Evolutionary conservation across 164 flowering plant genomes (phyloP).

Genomic region (Piper longum): DNA sequence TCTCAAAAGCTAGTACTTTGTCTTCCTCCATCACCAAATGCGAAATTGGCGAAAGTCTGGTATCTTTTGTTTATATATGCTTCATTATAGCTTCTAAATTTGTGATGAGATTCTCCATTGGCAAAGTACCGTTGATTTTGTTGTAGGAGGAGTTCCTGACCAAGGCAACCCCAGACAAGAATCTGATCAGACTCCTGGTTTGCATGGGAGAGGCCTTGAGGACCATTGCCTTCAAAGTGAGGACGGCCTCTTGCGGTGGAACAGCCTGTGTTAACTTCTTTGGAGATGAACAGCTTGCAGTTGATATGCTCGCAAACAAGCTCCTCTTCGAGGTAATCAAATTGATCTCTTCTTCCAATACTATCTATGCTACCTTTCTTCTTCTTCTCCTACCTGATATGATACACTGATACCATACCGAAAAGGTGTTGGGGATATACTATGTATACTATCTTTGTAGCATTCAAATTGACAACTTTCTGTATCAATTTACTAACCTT

Average conservation of each 20-base stretch:
- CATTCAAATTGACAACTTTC: not conserved
- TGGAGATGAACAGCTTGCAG: conserved; percentile 98
- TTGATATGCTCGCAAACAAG: conserved; percentile 86
- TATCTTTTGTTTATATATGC: conserved; percentile 9
- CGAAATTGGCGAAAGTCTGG: conserved; percentile 88
- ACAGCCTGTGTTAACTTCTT: conserved; percentile 89
- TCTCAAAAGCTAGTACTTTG: conserved; percentile 29
- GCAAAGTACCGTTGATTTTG: not conserved
- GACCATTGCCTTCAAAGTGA: conserved; percentile 87
- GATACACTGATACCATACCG: no score
- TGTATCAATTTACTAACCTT: not conserved
- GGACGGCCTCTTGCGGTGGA: conserved; percentile 97
- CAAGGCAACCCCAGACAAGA: conserved; percentile 86
- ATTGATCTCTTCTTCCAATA: not conserved
- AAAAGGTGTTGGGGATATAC: no score
- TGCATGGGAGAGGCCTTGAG: conserved; percentile 97
- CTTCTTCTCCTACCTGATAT: no score
- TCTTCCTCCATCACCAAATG: conserved; percentile 40
- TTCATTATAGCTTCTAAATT: not conserved
- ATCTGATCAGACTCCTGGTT: conserved; percentile 61
- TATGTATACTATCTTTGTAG: no score
- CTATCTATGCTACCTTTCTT: not conserved
- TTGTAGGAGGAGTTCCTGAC: conserved; percentile 74
- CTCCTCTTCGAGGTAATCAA: conserved; percentile 70
- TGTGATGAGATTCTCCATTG: not conserved